Base-by-base conservation (phyloP, 108 stramenopile species). In the Ochromonas danica region DNA sequence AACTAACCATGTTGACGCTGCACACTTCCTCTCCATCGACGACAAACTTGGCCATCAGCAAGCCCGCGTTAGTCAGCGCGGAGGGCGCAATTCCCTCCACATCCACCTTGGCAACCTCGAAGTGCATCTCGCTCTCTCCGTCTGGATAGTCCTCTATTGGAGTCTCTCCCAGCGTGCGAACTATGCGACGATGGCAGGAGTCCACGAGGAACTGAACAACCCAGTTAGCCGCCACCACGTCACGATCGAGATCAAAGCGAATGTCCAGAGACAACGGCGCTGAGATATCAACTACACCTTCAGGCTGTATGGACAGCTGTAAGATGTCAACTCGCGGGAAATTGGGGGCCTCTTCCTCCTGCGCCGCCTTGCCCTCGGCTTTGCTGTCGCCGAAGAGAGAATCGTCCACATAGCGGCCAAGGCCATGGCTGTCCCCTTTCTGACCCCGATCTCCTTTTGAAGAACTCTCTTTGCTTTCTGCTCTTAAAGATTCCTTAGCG, bases 1-100 rank as follows among this genome's bases (percentile, higher is more conserved):
- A 67, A 67, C 31, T 35, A 14, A 75, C 72, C 72, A 75, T 75
- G 40, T 75, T 75, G 14, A 75, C 72, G 38, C 10, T 42, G 28
- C 14, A 6, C 3, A 75, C 72, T 75, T 75, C 72, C 31, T 75
- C 31, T 75, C 72, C 72, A 10, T 42, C 27, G n/a, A 36, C 36
- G 14, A 57, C 38, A 6, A 75, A 42, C 27, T 28, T 36, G 3
- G 72, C 72, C 72, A 75, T 75, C 25, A 75, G 40, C 31, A 75
- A 60, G 3, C 72, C 72, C 17, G 72, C 6, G 40, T 75, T 75
- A 41, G 72, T 75, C 22, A 75, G 25, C 10, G 72, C 31, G 72
- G 45, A 57, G 3, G 72, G 72, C 38, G 25, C n/a, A 41, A 75
- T 75, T 38, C 72, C 72, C 3, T 10, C 22, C 6, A 75, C 72